Percentiles rank a stretch among this genome's conserved stretches.
Conservation (phyloP, 805 yeast genomes). For the Metschnikowia similis region DNA sequence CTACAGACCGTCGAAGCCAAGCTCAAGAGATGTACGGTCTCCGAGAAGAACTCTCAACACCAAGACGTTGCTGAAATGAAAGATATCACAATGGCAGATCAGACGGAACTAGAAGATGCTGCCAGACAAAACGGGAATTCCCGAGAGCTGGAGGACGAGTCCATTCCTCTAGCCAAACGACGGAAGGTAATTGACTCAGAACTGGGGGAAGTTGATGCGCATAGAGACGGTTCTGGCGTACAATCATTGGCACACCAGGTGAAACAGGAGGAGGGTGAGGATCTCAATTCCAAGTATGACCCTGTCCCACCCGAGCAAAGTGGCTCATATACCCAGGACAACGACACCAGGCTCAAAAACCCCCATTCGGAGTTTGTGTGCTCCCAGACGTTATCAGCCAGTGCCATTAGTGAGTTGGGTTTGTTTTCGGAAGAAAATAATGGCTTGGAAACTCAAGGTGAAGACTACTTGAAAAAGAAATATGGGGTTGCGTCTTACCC, state of each 20-base stretch:
- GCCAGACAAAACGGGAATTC: slow-evolving; percentile 5
- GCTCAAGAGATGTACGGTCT: slow-evolving; percentile 2
- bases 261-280: slow-evolving; percentile 7
- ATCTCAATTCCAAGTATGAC: slow-evolving; percentile 25
- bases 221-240: neutral
- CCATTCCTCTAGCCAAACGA: slow-evolving; percentile 15
- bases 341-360: slow-evolving; percentile 59
- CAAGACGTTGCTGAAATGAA: slow-evolving; percentile 4
- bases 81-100: neutral
- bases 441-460: slow-evolving; percentile 63
- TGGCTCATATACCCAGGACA: slow-evolving; percentile 44
- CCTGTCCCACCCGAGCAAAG: slow-evolving; percentile 45
- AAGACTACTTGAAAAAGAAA: slow-evolving; percentile 67
- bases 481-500: slow-evolving; percentile 93
- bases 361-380: slow-evolving; percentile 75
- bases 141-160: slow-evolving; percentile 11
- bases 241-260: neutral
- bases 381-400: slow-evolving; percentile 62
- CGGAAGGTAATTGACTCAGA: slow-evolving; percentile 6
- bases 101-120: slow-evolving; percentile 4
- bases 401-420: slow-evolving; percentile 58
- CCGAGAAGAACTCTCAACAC: slow-evolving; percentile 2
- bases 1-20: slow-evolving; percentile 18
- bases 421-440: slow-evolving; percentile 57
- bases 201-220: neutral